phyloP scores from a whole-genome alignment of 2,329 filamentous ascomycete species.

The Aspergillus chevalieri region DNA sequence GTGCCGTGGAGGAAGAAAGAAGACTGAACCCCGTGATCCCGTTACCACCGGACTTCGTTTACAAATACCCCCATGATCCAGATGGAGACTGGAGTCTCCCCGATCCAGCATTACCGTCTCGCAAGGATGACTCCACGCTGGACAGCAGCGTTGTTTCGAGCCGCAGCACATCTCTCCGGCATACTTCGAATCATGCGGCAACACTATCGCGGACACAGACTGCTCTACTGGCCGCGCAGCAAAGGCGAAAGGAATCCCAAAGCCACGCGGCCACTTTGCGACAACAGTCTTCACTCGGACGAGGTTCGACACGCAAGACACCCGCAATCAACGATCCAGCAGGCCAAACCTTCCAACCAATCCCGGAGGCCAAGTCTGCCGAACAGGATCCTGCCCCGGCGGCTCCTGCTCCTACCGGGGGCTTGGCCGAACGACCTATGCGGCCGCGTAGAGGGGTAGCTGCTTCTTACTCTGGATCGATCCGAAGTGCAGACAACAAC shows the following conservation, averaged over 20 bases:
- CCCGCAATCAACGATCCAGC: slow-evolving; percentile 19
- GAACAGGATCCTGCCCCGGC: slow-evolving; percentile 9
- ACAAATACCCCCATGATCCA: slow-evolving; percentile 36
- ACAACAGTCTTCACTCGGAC: slow-evolving; percentile 37
- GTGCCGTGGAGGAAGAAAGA: slow-evolving; percentile 39
- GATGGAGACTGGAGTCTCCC: slow-evolving; percentile 38
- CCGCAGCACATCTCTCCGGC: slow-evolving; percentile 22
- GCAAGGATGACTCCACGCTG: slow-evolving; percentile 18
- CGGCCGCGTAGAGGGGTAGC: slow-evolving; percentile 31
- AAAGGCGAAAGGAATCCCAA: slow-evolving; percentile 34
- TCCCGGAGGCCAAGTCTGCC: slow-evolving; percentile 13
- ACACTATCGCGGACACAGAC: slow-evolving; percentile 32
- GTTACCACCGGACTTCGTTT: slow-evolving; percentile 40
- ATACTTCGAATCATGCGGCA: slow-evolving; percentile 22
- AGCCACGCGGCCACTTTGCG: slow-evolving; percentile 45
- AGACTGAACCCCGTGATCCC: slow-evolving; percentile 42
- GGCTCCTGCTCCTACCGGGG: slow-evolving; percentile 19
- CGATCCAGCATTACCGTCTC: slow-evolving; percentile 12
- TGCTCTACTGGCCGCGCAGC: slow-evolving; percentile 36
- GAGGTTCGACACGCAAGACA: slow-evolving; percentile 23
- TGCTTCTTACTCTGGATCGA: slow-evolving; percentile 27
- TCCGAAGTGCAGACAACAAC: slow-evolving; percentile 25
- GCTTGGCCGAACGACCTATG: slow-evolving; percentile 35
- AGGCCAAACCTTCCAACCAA: slow-evolving; percentile 9
- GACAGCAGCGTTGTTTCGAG: slow-evolving; percentile 21